Evolutionary conservation across 495 filamentous ascomycete species (phyloP), one percentile per base, ranked within the genome.

Genomic region (Tuber aestivum): DNA sequence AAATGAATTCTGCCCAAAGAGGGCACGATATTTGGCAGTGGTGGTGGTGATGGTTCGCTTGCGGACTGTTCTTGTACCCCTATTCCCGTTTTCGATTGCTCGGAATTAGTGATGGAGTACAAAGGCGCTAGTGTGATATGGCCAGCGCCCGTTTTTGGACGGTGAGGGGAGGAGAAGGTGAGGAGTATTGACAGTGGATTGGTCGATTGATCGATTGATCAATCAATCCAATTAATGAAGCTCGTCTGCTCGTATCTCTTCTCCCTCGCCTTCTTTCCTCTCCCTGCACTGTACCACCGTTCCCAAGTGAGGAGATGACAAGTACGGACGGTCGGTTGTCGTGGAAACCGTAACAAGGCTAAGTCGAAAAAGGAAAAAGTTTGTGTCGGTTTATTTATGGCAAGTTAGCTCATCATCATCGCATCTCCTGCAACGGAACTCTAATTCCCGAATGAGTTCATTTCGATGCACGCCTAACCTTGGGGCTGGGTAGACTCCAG

Each of bases 371-470:
- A 20, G 14, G 27, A 35, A 16, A 20, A 65, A 8, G 27, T 6
- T 6, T 35, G 56, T 65, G 27, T 65, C 20, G 27, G 16, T 35
- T 65, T 35, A 65, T 65, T 65, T 35, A 35, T 18, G 10, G n/a
- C 3, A 61, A 18, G 56, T 65, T 65, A 12, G 56, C 56, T 65
- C 10, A 65, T 35, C 56, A 35, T 65, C 27, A 65, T 35, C 56
- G 14, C 56, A 65, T 20, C 27, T 65, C 56, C 56, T 65, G 56
- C 56, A 65, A 65, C 14, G 56, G 56, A 65, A 65, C 56, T 65
- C 56, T 61, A 32, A 61, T 61, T 61, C 50, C 50, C n/a, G 27
- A 61, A 32, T 32, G n/a, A 12, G 9, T 32, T 61, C n/a, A 61
- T 32, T 61, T 32, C 23, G 27, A 65, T 65, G 56, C 27, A 35